A percentile compares a stretch with the other conserved stretches of the same genome.
Conservation (phyloP, 257 asterid genomes). For the Lithospermum erythrorhizon region DNA sequence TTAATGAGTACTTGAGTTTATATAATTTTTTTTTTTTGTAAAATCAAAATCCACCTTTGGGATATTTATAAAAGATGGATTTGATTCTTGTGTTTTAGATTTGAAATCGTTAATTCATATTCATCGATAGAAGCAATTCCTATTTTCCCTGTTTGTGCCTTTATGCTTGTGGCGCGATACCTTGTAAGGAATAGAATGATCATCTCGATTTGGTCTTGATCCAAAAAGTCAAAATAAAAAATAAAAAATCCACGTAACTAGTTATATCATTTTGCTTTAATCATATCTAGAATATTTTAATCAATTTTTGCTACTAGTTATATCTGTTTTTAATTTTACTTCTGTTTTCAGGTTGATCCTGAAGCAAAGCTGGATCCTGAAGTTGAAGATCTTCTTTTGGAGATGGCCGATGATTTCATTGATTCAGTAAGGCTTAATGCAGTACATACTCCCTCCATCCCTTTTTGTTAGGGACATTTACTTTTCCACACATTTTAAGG, state of each 20-base stretch:
- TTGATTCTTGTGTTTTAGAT: not conserved
- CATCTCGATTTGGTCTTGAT: not conserved
- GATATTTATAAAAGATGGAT: too few species aligned
- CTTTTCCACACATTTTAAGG: too few species aligned
- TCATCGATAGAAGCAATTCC: too few species aligned
- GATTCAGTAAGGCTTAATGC: slow-evolving; percentile 54
- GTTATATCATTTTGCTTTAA: too few species aligned
- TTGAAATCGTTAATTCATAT: not conserved
- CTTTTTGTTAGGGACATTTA: too few species aligned
- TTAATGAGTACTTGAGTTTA: too few species aligned
- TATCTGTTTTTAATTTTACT: slow-evolving; percentile 3
- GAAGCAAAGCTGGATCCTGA: slow-evolving; percentile 67
- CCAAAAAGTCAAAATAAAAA: not conserved
- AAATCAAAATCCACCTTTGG: too few species aligned
- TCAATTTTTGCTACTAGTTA: not conserved
- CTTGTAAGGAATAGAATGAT: not conserved
- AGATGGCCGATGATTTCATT: slow-evolving; percentile 77
- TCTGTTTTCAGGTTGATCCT: slow-evolving; percentile 48
- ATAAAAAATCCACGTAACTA: not conserved
- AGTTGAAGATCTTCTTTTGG: slow-evolving; percentile 77
- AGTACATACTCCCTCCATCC: too few species aligned
- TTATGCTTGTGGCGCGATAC: not conserved
- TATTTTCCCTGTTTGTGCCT: not conserved
- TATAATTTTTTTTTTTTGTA: too few species aligned
- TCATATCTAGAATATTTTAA: not conserved